A percentile compares a stretch with the other conserved stretches of the same genome.
Conservation (phyloP, 2,329 filamentous ascomycete species). For the Aspergillus eucalypticola region DNA sequence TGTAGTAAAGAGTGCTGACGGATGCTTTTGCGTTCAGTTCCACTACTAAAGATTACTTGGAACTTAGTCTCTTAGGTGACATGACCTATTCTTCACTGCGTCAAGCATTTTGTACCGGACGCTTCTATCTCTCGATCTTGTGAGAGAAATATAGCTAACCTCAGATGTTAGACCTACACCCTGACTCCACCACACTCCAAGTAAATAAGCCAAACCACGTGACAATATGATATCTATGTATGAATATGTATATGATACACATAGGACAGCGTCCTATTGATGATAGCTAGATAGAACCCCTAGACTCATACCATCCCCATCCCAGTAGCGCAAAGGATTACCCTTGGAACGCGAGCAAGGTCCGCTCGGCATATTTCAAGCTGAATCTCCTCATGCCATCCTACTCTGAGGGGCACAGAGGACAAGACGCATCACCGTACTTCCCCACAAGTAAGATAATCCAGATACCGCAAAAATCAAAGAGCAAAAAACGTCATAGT, state of each 20-base stretch:
- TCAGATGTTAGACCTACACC: not conserved
- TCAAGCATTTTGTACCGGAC: too few relatives aligned
- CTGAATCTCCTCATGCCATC: too few relatives aligned
- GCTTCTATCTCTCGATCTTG: too few relatives aligned
- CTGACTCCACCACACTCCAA: not conserved
- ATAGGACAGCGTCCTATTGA: conserved; percentile 4
- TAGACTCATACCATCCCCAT: not conserved
- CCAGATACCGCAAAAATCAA: not conserved
- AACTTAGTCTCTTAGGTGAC: too few relatives aligned
- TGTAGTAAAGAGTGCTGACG: too few relatives aligned
- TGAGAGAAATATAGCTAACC: too few relatives aligned
- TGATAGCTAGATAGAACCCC: not conserved
- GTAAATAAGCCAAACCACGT: not conserved
- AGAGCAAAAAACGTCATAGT: not conserved
- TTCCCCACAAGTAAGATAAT: not conserved
- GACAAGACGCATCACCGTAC: not conserved
- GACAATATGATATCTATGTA: conserved; percentile 11
- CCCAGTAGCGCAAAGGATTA: not conserved
- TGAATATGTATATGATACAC: conserved; percentile 18
- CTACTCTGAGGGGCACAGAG: not conserved
- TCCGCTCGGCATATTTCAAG: not conserved
- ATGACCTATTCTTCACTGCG: too few relatives aligned
- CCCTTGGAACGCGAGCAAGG: not conserved
- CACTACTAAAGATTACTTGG: too few relatives aligned
- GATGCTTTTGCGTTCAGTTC: too few relatives aligned